Evolutionary conservation across 148 eudicot species (phyloP), one percentile per base, ranked within the genome.

Genomic region (Rhododendron williamsianum): DNA sequence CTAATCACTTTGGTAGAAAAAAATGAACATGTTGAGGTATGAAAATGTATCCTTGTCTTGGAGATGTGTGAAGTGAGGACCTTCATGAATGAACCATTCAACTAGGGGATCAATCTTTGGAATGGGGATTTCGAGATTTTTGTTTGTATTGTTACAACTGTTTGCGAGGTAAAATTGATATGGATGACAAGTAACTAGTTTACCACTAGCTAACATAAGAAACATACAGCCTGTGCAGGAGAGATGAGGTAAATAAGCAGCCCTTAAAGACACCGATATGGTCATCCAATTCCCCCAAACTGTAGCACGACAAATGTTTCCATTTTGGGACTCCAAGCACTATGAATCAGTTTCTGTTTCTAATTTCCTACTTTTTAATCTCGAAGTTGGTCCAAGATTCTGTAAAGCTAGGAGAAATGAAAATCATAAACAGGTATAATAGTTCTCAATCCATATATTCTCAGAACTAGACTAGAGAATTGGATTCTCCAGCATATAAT

Each of bases 1-100:
- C 21, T 19, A 38, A 16, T 38, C 46, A 41, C 12, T 21, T 41
- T 19, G 48, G 49, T 19, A 9, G 16, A 8, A 2, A 77, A 77
- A 77, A 74, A 18, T 18, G 23, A 36, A 19, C 78, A 74, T 41
- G 46, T 74, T 36, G 78, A 41, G 9, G 27, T 43, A 77, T 23
- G 8, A 45, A 41, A 27, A 77, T 43, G 30, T 48, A 15, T 77
- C 6, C 16, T 77, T 43, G 80, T 79, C 27, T 79, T 11, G 18
- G 21, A 12, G 19, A 48, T 49, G 9, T n/a, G 46, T 11, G 81
- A 13, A 48, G 38, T 2, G 60, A 48, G 58, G 58, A 48, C 81
- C 60, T 48, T 51, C 58, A n/a, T 78, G 54, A 78, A 78, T 48
- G 54, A 78, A 78, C 30, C 81, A 79, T 48, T 79, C 54, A 79